Evolutionary conservation across 495 filamentous ascomycete genomes (phyloP), one percentile per base, ranked within the genome.

Genomic region (Evernia prunastri): DNA sequence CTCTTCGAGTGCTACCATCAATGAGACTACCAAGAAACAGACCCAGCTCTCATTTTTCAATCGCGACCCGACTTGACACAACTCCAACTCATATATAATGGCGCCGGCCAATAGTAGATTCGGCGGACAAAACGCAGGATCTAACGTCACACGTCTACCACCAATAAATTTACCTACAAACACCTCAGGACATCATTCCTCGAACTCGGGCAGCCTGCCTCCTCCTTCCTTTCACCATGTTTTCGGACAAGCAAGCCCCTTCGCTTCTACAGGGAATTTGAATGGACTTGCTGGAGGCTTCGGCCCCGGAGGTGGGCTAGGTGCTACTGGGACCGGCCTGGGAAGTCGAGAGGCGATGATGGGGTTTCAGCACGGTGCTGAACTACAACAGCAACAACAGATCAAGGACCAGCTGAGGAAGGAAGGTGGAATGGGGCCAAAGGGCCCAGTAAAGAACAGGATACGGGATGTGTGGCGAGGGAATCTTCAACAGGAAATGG

Each of bases 381-480:
- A 85, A 69, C 79, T 91, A 67, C 90, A 92, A 70, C 85, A 86
- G 65, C 82, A 83, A 37, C 72, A 75, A 70, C 63, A 71, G 60
- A 31, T 73, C 69, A 61, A 81, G 82, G 64, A 75, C 70, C 20
- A 84, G 82, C 59, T 81, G 79, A 68, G 80, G 74, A 39, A 74
- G 76, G 53, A 72, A 78, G 36, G 80, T 79, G 40, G 63, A 72
- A 2, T 79, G 76, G 64, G 73, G 63, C 6, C 62, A 29, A 71
- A 71, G 54, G 80, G 75, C 47, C 74, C 80, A 43, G 80, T 79
- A 33, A 88, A 89, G 72, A 80, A 83, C 35, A 79, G 91, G 73
- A 97, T 97, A 83, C 82, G 92, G 58, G 94, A 98, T 71, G 94
- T 98, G 23, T 98, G 93, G 93, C 88, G 84, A 68, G 82, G 89